Base-by-base conservation (phyloP, 305 asterid species). In the Andrographis paniculata region DNA sequence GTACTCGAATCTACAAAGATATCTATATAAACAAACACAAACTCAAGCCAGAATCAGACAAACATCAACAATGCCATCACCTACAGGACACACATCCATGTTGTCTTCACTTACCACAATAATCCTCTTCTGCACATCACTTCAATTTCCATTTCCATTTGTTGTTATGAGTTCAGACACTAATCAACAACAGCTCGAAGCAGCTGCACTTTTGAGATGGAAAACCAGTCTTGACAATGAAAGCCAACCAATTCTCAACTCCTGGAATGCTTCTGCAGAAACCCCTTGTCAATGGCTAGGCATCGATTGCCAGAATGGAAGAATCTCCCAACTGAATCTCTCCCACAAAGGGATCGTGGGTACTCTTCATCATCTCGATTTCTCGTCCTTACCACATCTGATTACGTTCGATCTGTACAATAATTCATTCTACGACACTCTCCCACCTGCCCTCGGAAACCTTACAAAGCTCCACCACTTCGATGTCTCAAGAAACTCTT, bases 231-330 rank as follows among this genome's bases (percentile, higher is more conserved):
- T 68, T 11, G 58, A 64, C 19, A 24, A 42, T n/a, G 13, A 35
- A 50, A 46, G 45, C 21, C 59, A 43, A 56, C 30, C 65, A 47
- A 18, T 46, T 20, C 48, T 69, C n/a, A 7, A 55, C 5, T 63
- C 65, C 6, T 69, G 75, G 75, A 5, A 4, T 2, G 3, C 35
- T 1, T 18, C 9, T 17, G 23, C 39, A 16, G 31, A 31, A 1
- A 11, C 13, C 20, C 58, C 61, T 31, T 63, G 67, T 42, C 35
- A 33, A 10, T 67, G 68, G 68, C 1, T 19, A 14, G 74, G 67
- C 33, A 59, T 64, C 56, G 19, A 36, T 3, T 69, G 76, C 45
- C 37, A 60, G 21, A 22, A 42, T 14, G 63, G 67, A 60, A 64
- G 49, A 39, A 42, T 63, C 23, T 40, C 46, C 10, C 17, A 18